Evolutionary conservation across 345 rosid species (phyloP), one percentile per base, ranked within the genome.

Genomic region (Brassica carinata): DNA sequence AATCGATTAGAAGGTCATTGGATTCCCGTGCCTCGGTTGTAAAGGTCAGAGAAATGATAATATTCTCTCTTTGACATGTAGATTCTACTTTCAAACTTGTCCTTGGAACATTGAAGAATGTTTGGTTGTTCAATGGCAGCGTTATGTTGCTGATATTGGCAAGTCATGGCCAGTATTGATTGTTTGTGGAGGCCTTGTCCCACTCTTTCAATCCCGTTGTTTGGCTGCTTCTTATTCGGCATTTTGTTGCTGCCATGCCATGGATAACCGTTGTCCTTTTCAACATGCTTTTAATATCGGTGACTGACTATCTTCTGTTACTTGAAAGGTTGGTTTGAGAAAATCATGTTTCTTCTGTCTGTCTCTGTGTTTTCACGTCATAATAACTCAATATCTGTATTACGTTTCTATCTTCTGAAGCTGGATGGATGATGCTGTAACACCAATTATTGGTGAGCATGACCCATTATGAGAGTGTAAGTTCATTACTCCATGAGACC

Each of bases 361-460:
- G 31, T 29, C 31, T 29, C 31, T 3, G 31, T 29, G 4, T 3
- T 29, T 63, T 61, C 26, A 40, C 13, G 63, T 19, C 27, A 63
- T 7, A 8, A 34, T 53, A 26, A 36, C 2, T 48, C 27, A 62
- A 10, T 33, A 53, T 67, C n/a, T 36, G 10, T 78, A 29, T 29
- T 29, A 29, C 57, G 11, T 10, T 7, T 36, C 30, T 69, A 0
- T 74, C 31, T 29, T 29, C 31, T 29, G 55, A 83, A 95, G 99
- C 98, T 87, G 97, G 99, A 82, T 95, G 99, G 99, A 87, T 95
- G 94, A 90, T 88, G 97, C 94, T 63, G 87, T 95, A 77, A 85
- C 98, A 36, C 97, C 99, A 19, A 86, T 95, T 80, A 93, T 91
- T 30, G 99, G 98, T 68, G 87, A 75, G 72, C 96, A 88, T 79